Evolutionary conservation across 148 eudicot genomes (phyloP), one percentile per base, ranked within the genome.

Genomic region (Talinum fruticosum): DNA sequence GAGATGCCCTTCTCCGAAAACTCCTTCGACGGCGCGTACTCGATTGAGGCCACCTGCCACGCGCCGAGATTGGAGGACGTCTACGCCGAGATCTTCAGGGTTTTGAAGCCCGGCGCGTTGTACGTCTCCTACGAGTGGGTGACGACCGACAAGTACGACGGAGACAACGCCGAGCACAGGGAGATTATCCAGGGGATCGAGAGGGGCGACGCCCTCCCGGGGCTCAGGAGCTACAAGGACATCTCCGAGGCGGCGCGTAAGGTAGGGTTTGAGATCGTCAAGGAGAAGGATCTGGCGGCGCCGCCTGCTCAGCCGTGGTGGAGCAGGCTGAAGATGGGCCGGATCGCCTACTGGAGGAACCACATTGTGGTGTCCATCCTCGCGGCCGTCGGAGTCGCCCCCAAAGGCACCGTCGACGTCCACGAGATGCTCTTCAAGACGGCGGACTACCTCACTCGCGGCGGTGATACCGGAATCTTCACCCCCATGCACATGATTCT

Each of bases 51-150:
- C 23, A 88, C 90, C 0, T 88, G 90, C 71, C 90, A 88, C 79
- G 90, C 90, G 32, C 90, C 90, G 2, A 82, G 79, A 44, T 79
- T 88, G 0, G 87, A 88, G 28, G 90, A 88, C 7, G 90, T 88
- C 0, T 88, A 88, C 78, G 79, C 85, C 1, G 88, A 88, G 79
- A 45, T 88, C 10, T 84, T 66, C 74, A 51, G 88, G 19, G 90
- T 88, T 0, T 5, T 88, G 12, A 88, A 88, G 37, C 90, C 90
- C 49, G 90, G 90, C 2, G 41, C 84, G 1, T 19, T 88, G n/a
- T 88, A 72, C 83, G 88, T 88, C 0, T 88, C 90, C 0, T 88
- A 86, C 72, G 90, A 88, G 47, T 88, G 90, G 90, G 90, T 88
- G 1, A 86, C 90, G 0, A 88, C 88, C 0, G 84, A 75, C 2